Conservation (phyloP, 108 stramenopile genomes). For the Cyclotella sp. region DNA sequence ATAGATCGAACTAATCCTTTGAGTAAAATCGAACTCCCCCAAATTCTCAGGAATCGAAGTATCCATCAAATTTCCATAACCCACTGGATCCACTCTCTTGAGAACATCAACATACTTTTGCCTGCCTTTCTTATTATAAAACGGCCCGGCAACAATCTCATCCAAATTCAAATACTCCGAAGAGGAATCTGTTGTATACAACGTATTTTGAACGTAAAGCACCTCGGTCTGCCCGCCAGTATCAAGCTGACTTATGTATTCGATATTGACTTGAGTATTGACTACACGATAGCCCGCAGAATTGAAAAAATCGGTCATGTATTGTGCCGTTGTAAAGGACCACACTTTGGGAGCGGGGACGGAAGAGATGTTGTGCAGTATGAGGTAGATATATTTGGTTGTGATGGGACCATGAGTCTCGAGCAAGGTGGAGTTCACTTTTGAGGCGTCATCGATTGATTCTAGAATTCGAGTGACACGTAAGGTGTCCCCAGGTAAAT, state of each 20-base stretch:
- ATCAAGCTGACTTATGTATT: slow-evolving; percentile 1
- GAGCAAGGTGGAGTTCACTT: not conserved
- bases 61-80: not conserved
- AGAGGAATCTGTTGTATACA: not conserved
- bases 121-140: not conserved
- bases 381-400: slow-evolving; percentile 16
- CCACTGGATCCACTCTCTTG: not conserved
- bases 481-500: too few species aligned
- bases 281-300: not conserved
- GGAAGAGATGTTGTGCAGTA: slow-evolving; percentile 1
- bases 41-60: slow-evolving; percentile 2
- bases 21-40: not conserved
- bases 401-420: not conserved
- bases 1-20: not conserved
- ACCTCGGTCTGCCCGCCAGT: slow-evolving; percentile 10
- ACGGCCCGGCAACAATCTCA: not conserved
- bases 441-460: too few species aligned
- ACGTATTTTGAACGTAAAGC: slow-evolving; percentile 6
- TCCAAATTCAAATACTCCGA: not conserved
- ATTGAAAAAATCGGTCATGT: slow-evolving; percentile 14
- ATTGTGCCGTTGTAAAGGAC: not conserved
- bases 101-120: not conserved
- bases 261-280: not conserved
- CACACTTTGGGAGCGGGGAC: slow-evolving; percentile 5
- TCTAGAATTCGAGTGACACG: too few species aligned